Percentiles rank a stretch among this genome's conserved stretches.
These are phyloP conservation scores for Aspergillus baeticus DNA, from an alignment of 495 filamentous ascomycete species.

Conservation along the genomic window DNA sequence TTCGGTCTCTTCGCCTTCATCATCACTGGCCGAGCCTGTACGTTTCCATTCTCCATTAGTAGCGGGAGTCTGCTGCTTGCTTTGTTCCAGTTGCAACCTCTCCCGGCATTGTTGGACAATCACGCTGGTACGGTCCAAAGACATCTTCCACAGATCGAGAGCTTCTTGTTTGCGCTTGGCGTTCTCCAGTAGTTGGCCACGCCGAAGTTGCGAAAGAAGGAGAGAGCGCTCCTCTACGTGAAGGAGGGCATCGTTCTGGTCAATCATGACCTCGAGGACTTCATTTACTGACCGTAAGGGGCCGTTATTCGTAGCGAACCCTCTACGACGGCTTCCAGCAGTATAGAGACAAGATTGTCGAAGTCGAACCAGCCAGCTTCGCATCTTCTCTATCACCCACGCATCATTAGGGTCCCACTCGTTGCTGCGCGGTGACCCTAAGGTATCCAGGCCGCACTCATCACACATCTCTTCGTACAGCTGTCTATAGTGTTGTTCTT, in stretches of 20 bases:
- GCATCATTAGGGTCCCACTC: slow-evolving; percentile 64
- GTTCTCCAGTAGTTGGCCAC: slow-evolving; percentile 75
- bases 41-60: slow-evolving; percentile 9
- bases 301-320: slow-evolving; percentile 61
- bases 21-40: slow-evolving; percentile 26
- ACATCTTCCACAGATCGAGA: slow-evolving; percentile 63
- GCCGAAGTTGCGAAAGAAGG: slow-evolving; percentile 57
- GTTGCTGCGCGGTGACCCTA: slow-evolving; percentile 58
- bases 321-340: slow-evolving; percentile 61
- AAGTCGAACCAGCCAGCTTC: slow-evolving; percentile 65
- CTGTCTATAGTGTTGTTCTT: slow-evolving; percentile 80
- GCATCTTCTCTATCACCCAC: slow-evolving; percentile 61
- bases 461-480: slow-evolving; percentile 71
- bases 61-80: slow-evolving; percentile 19
- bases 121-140: slow-evolving; percentile 49
- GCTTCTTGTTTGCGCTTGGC: slow-evolving; percentile 56
- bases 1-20: slow-evolving; percentile 46
- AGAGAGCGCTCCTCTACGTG: slow-evolving; percentile 65
- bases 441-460: slow-evolving; percentile 60
- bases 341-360: slow-evolving; percentile 88
- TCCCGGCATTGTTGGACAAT: slow-evolving; percentile 65
- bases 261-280: slow-evolving; percentile 86
- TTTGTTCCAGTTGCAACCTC: slow-evolving; percentile 53
- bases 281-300: slow-evolving; percentile 78
- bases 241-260: slow-evolving; percentile 64